Conservation (phyloP, 2,329 filamentous ascomycete species). For the Colletotrichum aenigma region DNA sequence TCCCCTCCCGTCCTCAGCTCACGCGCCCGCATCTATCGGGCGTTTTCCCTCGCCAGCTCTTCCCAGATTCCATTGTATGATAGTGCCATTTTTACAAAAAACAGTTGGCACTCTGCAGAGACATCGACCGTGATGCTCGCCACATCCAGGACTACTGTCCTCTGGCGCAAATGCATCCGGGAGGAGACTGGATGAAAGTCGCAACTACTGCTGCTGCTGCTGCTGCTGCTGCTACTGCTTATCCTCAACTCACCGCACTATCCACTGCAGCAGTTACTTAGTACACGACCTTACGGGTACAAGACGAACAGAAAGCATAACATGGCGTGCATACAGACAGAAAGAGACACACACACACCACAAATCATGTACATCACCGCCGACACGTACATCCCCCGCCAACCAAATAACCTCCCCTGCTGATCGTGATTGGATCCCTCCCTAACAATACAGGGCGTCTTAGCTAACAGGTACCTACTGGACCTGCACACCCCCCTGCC, state of each 20-base stretch:
- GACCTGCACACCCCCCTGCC: neutral
- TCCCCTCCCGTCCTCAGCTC: slow-evolving; percentile 17
- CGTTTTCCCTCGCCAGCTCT: neutral
- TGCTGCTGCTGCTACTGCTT: neutral
- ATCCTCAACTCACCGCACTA: neutral
- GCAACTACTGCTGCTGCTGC: neutral
- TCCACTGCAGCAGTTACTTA: neutral
- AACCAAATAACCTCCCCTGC: slow-evolving; percentile 2
- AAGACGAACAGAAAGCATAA: neutral
- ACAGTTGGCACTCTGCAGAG: no score
- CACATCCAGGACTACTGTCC: neutral
- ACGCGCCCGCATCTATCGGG: slow-evolving; percentile 10
- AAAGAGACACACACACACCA: neutral
- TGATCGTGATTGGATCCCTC: slow-evolving; percentile 18
- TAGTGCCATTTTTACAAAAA: neutral
- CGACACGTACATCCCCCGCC: slow-evolving; percentile 8
- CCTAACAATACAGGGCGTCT: slow-evolving; percentile 12
- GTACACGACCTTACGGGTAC: neutral
- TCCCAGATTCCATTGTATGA: neutral
- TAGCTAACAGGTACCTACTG: neutral
- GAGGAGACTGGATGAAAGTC: neutral
- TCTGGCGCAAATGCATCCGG: neutral
- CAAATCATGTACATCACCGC: neutral
- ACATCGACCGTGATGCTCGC: neutral
- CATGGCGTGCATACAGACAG: neutral